A percentile compares a stretch with the other conserved stretches of the same genome.
Conservation (phyloP, 2,329 filamentous ascomycete genomes). For the Penicillium sp. region DNA sequence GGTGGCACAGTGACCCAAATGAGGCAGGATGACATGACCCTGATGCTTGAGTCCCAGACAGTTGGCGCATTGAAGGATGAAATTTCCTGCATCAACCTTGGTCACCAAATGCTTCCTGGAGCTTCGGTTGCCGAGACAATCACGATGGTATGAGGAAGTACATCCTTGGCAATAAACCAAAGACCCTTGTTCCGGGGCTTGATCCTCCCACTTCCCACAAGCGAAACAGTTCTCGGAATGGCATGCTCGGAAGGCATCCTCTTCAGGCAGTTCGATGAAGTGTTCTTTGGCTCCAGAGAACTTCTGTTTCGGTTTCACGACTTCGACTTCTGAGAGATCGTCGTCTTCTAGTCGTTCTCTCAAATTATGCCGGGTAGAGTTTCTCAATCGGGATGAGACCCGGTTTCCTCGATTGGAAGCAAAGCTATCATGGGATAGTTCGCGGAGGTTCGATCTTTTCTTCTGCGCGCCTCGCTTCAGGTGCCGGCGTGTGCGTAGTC, state of each 20-base stretch:
- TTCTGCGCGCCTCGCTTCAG: slow-evolving; percentile 2
- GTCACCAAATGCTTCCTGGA: slow-evolving; percentile 84
- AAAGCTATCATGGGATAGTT: slow-evolving; percentile 14
- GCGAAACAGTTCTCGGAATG: slow-evolving; percentile 74
- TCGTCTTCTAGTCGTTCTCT: slow-evolving; percentile 45
- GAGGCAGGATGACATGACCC: slow-evolving; percentile 71
- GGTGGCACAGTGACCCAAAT: slow-evolving; percentile 69
- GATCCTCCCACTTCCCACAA: slow-evolving; percentile 59
- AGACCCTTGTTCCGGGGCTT: slow-evolving; percentile 62
- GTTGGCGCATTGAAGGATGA: slow-evolving; percentile 85
- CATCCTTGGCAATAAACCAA: slow-evolving; percentile 92
- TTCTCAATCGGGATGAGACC: slow-evolving; percentile 34
- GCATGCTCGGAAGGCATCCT: slow-evolving; percentile 67
- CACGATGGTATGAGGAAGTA: slow-evolving; percentile 77
- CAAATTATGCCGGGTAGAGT: slow-evolving; percentile 41
- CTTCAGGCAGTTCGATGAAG: slow-evolving; percentile 64
- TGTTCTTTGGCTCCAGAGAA: slow-evolving; percentile 69
- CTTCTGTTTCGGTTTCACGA: slow-evolving; percentile 50
- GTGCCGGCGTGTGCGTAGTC: not conserved
- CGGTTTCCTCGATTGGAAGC: slow-evolving; percentile 22
- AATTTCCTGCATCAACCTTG: slow-evolving; percentile 74
- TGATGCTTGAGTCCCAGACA: slow-evolving; percentile 68
- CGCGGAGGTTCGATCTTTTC: not conserved
- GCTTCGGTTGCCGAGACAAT: slow-evolving; percentile 74
- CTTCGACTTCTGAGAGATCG: slow-evolving; percentile 36